Evolutionary conservation across 805 yeast genomes (phyloP), one percentile per base, ranked within the genome.

Genomic region (Brettanomyces naardenensis): DNA sequence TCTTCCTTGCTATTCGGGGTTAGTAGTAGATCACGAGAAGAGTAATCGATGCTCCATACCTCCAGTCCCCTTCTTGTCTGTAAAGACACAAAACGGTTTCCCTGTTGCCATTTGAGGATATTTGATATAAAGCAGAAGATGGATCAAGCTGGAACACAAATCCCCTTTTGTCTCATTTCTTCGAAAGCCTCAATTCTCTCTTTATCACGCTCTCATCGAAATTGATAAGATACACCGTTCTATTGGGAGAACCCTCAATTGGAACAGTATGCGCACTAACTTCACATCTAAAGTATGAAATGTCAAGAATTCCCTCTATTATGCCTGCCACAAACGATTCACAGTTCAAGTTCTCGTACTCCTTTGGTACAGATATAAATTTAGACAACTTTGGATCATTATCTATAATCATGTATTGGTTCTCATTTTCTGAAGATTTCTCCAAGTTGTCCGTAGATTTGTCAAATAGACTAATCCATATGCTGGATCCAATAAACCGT

Each of bases 241-340:
- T 61, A 42, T 69, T 58, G 0, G 90, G 87, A 23, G 50, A 53
- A 3, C 67, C 72, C 2, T 71, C 80, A 3, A 68, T 58, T 1
- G 84, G 82, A 14, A 79, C 85, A 0, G 80, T 69, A 52, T 87
- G 95, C 1, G 95, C 95, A n/a, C 83, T 74, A 6, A 87, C 95
- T 33, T 64, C 66, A 11, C 90, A 88, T 38, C 71, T 76, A 52
- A 85, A 85, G 44, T 77, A 78, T 2, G 85, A 66, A 4, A 81
- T 67, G 49, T 83, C 92, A 41, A 87, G 62, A 1, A 86, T 78
- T 0, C 94, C 95, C 55, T 87, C 95, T 29, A 86, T 69, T 13
- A 87, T 70, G 0, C 95, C 95, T 0, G 95, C 95, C 1, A 80
- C 74, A 53, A 82, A 84, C 0, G 95, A 89, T 13, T 81, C 78